Percentiles rank a stretch among this genome's conserved stretches.
Evolutionary conservation across 2,329 filamentous ascomycete species (phyloP).

Genomic region (Coniosporium tulheliwenetii): DNA sequence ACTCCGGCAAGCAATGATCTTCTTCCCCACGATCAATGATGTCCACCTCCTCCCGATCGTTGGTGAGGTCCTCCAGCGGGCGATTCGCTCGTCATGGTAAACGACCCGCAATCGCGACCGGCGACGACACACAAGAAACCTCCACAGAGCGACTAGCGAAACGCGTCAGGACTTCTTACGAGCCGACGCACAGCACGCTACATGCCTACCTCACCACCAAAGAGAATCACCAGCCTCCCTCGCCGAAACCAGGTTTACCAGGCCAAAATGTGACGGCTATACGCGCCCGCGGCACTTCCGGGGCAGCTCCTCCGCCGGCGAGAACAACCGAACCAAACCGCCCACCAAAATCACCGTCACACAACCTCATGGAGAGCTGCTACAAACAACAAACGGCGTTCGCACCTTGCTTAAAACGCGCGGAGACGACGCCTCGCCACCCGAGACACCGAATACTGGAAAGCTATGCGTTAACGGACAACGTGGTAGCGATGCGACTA

Average conservation of each 20-base stretch:
- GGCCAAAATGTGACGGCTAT: neutral
- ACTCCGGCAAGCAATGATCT: too few relatives aligned
- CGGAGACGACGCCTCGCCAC: conserved; percentile 17
- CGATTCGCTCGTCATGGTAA: neutral
- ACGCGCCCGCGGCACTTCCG: neutral
- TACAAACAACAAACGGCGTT: conserved; percentile 27
- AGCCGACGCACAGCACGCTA: neutral
- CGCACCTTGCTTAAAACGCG: conserved; percentile 15
- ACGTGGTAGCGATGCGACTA: conserved; percentile 7
- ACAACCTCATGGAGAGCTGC: conserved; percentile 25
- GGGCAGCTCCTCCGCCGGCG: neutral
- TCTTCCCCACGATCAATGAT: neutral
- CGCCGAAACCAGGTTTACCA: neutral
- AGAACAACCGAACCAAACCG: conserved; percentile 12
- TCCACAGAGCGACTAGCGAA: neutral
- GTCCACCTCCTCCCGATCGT: neutral
- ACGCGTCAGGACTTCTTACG: neutral
- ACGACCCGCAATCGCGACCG: neutral
- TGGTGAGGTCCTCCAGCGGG: neutral
- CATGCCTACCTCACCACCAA: neutral
- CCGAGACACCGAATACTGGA: conserved; percentile 14
- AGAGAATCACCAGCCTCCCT: neutral
- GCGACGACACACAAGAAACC: neutral
- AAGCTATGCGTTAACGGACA: conserved; percentile 10
- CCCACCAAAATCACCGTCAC: conserved; percentile 26